A percentile compares a stretch with the other conserved stretches of the same genome.
Conservation (phyloP, 2,329 filamentous ascomycete species). For the Sporothrix brunneoviolacea region DNA sequence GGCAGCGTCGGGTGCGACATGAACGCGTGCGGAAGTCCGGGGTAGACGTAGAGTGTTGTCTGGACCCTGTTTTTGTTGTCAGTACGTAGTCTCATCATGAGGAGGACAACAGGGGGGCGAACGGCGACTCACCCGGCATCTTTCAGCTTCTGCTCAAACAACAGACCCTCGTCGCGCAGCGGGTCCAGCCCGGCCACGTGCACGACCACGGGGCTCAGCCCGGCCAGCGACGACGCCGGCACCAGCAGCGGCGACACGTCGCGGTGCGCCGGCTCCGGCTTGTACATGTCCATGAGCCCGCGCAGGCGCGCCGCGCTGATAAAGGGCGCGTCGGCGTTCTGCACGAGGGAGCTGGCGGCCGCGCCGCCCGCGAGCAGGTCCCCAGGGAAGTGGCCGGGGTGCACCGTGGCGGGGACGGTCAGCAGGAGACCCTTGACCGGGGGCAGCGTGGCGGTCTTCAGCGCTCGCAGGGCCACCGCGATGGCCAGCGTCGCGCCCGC, state of each 20-base stretch:
- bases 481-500: constrained; percentile 29
- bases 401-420: neutral
- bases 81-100: no score
- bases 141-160: constrained; percentile 11
- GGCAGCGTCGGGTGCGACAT: constrained; percentile 8
- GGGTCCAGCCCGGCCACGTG: constrained; percentile 14
- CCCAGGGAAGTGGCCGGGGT: neutral
- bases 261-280: neutral
- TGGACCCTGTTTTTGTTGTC: no score
- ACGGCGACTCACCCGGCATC: no score
- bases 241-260: constrained; percentile 2
- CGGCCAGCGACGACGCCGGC: neutral
- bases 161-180: constrained; percentile 14
- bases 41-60: constrained; percentile 4
- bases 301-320: constrained; percentile 36
- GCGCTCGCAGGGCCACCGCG: constrained; percentile 28
- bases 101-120: no score
- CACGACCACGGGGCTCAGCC: constrained; percentile 3
- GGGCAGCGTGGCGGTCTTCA: no score
- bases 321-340: constrained; percentile 28
- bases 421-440: no score
- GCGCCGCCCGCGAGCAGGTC: neutral
- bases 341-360: neutral
- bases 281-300: constrained; percentile 26
- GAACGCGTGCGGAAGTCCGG: constrained; percentile 7